Evolutionary conservation across 2,329 filamentous ascomycete species (phyloP).

Genomic region (Sporothrix variecibatus): DNA sequence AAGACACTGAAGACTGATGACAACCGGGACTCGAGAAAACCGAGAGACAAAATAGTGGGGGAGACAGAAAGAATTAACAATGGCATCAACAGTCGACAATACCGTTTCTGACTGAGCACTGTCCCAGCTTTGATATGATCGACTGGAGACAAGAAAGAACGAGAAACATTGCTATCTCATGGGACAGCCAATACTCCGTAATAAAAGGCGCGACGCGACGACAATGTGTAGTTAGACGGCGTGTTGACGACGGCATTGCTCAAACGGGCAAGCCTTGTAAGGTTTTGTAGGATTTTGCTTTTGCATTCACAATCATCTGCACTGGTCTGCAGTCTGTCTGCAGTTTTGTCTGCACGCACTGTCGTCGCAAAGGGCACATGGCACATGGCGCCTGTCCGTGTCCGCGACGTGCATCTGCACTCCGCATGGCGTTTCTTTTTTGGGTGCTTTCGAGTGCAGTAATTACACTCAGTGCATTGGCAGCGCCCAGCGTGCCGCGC

Average conservation of each 20-base stretch:
- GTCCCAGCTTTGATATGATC: neutral
- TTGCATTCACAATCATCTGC: neutral
- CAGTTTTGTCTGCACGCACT: neutral
- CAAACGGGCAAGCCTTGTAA: neutral
- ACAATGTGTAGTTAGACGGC: neutral
- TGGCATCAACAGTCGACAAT: neutral
- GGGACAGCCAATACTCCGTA: neutral
- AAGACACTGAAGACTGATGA: neutral
- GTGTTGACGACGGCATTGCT: slow-evolving; percentile 1
- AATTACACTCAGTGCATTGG: neutral
- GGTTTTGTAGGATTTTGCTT: neutral
- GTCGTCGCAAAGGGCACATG: neutral
- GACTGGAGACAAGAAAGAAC: neutral
- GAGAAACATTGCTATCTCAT: neutral
- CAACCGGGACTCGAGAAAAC: neutral
- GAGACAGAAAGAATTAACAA: neutral
- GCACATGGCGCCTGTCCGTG: slow-evolving; percentile 13
- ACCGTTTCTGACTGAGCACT: neutral
- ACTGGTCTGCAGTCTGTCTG: neutral
- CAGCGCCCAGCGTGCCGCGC: neutral
- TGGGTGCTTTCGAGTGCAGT: neutral
- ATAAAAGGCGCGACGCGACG: neutral
- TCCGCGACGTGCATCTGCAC: neutral
- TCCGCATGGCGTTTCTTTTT: neutral
- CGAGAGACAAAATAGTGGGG: neutral